These are phyloP conservation scores for Melastoma candidum DNA, from an alignment of 441 rosid species.

Conservation along the genomic window DNA sequence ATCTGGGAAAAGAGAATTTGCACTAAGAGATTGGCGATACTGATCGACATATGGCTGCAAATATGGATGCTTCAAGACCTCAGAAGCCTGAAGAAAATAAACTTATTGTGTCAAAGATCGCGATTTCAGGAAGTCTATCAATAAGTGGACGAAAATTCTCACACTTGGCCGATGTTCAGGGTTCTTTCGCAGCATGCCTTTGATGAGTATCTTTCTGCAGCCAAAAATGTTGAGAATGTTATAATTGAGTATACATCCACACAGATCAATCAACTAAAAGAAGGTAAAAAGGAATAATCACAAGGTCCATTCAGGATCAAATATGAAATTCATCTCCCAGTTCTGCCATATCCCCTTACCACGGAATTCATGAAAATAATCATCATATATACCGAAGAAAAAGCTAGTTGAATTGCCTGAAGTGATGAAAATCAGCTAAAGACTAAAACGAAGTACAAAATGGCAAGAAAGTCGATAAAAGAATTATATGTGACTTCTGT, in stretches of 20 bases:
- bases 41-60: slow-evolving; percentile 85
- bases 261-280: too few relatives aligned
- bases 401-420: too few relatives aligned
- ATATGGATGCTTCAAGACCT: slow-evolving; percentile 91
- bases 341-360: too few relatives aligned
- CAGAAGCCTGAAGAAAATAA: slow-evolving; percentile 54
- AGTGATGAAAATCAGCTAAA: too few relatives aligned
- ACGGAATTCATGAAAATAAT: too few relatives aligned
- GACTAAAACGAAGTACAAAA: slow-evolving; percentile 11
- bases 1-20: slow-evolving; percentile 32
- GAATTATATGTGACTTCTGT: not conserved
- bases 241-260: not conserved
- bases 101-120: slow-evolving; percentile 13
- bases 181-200: slow-evolving; percentile 87
- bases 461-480: slow-evolving; percentile 9
- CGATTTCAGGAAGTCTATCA: slow-evolving; percentile 10
- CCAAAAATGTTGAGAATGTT: slow-evolving; percentile 12
- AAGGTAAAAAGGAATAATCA: too few relatives aligned
- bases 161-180: slow-evolving; percentile 95
- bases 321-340: too few relatives aligned
- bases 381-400: too few relatives aligned
- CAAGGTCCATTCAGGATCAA: too few relatives aligned
- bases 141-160: slow-evolving; percentile 27
- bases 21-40: slow-evolving; percentile 45
- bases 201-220: slow-evolving; percentile 73